Conservation (phyloP, 2,329 filamentous ascomycete genomes). For the Aspergillus terreus region DNA sequence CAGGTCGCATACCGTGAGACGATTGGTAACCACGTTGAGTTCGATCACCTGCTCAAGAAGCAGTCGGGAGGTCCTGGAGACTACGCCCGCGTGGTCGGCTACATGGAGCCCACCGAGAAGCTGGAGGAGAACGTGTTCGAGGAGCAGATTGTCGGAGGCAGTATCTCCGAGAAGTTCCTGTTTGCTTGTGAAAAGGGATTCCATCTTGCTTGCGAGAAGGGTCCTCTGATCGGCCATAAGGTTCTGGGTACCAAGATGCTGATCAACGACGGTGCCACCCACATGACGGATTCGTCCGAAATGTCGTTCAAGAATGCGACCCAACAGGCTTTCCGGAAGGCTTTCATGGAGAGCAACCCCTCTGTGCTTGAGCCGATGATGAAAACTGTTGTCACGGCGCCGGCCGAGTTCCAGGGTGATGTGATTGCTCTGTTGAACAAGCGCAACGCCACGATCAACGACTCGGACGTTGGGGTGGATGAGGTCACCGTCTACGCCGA, state of each 20-base stretch:
- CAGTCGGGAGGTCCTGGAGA: conserved; percentile 95
- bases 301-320: conserved; percentile 93
- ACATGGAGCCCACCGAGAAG: conserved; percentile 76
- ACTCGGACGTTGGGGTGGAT: conserved; percentile 89
- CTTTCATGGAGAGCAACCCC: conserved; percentile 75
- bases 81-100: conserved; percentile 88
- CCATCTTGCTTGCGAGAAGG: conserved; percentile 74
- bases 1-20: conserved; percentile 98
- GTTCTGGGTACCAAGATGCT: conserved; percentile 89
- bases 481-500: conserved; percentile 92
- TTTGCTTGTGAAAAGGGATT: conserved; percentile 95
- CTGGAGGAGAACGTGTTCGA: conserved; percentile 78
- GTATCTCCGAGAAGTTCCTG: conserved; percentile 93
- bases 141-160: conserved; percentile 80
- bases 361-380: conserved; percentile 92
- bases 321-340: conserved; percentile 93
- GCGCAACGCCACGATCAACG: conserved; percentile 88
- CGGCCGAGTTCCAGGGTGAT: conserved; percentile 95
- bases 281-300: conserved; percentile 97
- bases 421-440: conserved; percentile 96
- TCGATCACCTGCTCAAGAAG: conserved; percentile 92
- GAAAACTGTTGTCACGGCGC: conserved; percentile 96
- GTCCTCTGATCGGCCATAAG: conserved; percentile 86
- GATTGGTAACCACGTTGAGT: conserved; percentile 72
- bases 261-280: conserved; percentile 91